A percentile compares a stretch with the other conserved stretches of the same genome.
These are phyloP conservation scores for Trichophyton mentagrophytes DNA, from an alignment of 2,329 filamentous ascomycete species.

Conservation along the genomic window DNA sequence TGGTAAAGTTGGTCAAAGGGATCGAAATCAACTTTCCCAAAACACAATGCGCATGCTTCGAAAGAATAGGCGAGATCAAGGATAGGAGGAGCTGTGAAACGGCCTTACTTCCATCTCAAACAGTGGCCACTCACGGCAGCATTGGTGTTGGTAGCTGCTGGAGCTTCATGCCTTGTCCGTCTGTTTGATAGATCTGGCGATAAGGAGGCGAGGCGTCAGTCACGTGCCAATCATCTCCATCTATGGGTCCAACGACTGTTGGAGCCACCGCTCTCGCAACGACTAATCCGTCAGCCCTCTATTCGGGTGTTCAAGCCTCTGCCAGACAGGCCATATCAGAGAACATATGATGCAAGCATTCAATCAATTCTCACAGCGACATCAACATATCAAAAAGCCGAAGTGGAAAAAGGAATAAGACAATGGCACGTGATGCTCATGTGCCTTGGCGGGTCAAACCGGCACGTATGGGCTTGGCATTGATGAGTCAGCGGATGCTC, in stretches of 20 bases:
- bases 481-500: not conserved
- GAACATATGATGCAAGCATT: not conserved
- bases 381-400: not conserved
- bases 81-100: not conserved
- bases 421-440: not conserved
- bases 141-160: not conserved
- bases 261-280: not conserved
- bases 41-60: not conserved
- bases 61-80: not conserved
- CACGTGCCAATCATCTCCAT: not conserved
- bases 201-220: not conserved
- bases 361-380: not conserved
- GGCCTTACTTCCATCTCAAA: not conserved
- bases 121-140: not conserved
- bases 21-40: not conserved
- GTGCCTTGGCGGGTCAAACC: slow-evolving; percentile 3
- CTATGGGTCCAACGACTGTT: not conserved
- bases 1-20: not conserved
- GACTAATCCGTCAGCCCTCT: not conserved
- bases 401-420: not conserved
- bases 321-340: no score
- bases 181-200: not conserved
- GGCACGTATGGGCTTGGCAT: not conserved
- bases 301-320: no score
- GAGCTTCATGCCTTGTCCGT: no score